phyloP scores from a whole-genome alignment of 495 filamentous ascomycete species.

The Penicillium pulvis region DNA sequence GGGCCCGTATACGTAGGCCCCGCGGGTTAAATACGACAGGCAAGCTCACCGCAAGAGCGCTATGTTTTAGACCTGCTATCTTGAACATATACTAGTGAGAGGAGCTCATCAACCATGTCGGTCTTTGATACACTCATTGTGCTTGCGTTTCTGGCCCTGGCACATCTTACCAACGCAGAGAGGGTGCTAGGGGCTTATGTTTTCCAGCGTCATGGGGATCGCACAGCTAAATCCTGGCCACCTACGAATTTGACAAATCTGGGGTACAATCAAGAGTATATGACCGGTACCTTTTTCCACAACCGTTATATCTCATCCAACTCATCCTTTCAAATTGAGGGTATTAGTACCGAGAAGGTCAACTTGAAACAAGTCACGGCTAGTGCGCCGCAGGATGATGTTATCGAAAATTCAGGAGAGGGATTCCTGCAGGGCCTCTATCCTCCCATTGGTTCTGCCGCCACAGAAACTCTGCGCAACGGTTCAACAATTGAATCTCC shows the following conservation, averaged over 20 bases:
- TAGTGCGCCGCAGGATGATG: slow-evolving; percentile 54
- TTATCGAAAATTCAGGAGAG: slow-evolving; percentile 53
- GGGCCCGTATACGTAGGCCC: too few species aligned
- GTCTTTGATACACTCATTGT: not conserved
- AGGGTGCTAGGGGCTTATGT: slow-evolving; percentile 17
- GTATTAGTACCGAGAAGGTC: slow-evolving; percentile 54
- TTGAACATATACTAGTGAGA: too few species aligned
- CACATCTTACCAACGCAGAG: slow-evolving; percentile 14
- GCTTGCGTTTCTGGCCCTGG: slow-evolving; percentile 4
- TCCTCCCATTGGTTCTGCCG: slow-evolving; percentile 46
- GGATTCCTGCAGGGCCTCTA: slow-evolving; percentile 61
- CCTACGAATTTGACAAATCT: slow-evolving; percentile 49
- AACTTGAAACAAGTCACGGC: slow-evolving; percentile 55
- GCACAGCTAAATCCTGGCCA: slow-evolving; percentile 16
- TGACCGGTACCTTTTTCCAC: slow-evolving; percentile 60
- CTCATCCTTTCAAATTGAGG: slow-evolving; percentile 48
- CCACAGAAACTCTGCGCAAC: slow-evolving; percentile 45
- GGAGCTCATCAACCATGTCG: slow-evolving; percentile 3
- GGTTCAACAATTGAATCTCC: slow-evolving; percentile 50
- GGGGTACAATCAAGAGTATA: slow-evolving; percentile 57
- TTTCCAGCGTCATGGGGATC: slow-evolving; percentile 24
- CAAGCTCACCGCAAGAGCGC: not conserved
- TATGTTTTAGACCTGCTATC: too few species aligned
- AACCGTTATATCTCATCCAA: slow-evolving; percentile 54
- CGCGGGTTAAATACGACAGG: not conserved